Conservation (phyloP, 2,329 filamentous ascomycete genomes). For the Alternaria panax region DNA sequence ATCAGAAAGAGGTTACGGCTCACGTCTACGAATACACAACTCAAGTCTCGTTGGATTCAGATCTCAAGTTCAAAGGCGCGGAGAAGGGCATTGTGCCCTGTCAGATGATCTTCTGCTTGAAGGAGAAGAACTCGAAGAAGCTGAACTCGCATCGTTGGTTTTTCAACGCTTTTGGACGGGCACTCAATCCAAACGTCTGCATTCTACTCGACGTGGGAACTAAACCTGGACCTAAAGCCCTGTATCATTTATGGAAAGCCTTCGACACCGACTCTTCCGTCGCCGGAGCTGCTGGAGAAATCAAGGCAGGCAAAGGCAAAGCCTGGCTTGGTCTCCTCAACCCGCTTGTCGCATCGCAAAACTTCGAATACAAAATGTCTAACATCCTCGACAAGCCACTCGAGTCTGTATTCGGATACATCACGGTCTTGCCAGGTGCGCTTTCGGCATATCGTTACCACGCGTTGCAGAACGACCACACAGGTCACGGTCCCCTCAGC, state of each 20-base stretch:
- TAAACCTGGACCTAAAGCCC: constrained; percentile 82
- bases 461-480: constrained; percentile 94
- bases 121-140: constrained; percentile 97
- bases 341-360: constrained; percentile 93
- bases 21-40: constrained; percentile 99
- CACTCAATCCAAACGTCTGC: constrained; percentile 94
- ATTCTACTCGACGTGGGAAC: constrained; percentile 97
- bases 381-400: constrained; percentile 98
- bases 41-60: constrained; percentile 92
- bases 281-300: constrained; percentile 94
- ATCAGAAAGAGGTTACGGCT: constrained; percentile 91
- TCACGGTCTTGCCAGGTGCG: constrained; percentile 93
- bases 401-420: constrained; percentile 97
- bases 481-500: constrained; percentile 90
- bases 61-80: constrained; percentile 97
- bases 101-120: constrained; percentile 98
- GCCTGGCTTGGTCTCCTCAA: constrained; percentile 85
- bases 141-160: constrained; percentile 99
- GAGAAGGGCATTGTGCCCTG: constrained; percentile 99
- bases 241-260: constrained; percentile 99
- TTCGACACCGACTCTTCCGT: constrained; percentile 98
- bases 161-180: constrained; percentile 95
- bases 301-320: constrained; percentile 94
- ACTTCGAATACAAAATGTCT: constrained; percentile 99
- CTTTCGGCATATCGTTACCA: constrained; percentile 96